Conservation (phyloP, 202 grass and related monocot genomes). For the Zoysia matrella region DNA sequence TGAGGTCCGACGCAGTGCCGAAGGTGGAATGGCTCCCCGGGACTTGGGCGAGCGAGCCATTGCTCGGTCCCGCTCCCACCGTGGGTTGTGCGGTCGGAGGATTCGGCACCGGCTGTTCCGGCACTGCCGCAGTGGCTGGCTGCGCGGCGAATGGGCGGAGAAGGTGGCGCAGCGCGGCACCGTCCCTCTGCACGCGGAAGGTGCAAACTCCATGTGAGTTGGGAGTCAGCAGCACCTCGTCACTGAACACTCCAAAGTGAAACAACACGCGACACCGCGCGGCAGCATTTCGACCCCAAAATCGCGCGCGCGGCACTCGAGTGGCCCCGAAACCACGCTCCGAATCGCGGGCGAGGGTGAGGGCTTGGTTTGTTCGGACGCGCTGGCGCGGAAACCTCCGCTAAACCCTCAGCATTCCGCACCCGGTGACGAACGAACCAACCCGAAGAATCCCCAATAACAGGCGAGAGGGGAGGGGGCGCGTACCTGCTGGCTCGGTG, state of each 20-base stretch:
- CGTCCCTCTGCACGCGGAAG: slow-evolving; percentile 45
- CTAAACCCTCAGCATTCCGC: slow-evolving; percentile 14
- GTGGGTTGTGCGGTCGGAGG: slow-evolving; percentile 25
- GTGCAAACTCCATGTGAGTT: not conserved
- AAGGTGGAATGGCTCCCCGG: slow-evolving; percentile 47
- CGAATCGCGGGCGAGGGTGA: not conserved
- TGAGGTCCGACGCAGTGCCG: slow-evolving; percentile 44
- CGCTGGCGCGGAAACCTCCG: not conserved
- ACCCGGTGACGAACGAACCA: not conserved
- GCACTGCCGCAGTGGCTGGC: slow-evolving; percentile 12
- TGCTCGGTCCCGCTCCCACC: slow-evolving; percentile 35
- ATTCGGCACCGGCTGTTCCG: slow-evolving; percentile 36
- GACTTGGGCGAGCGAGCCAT: slow-evolving; percentile 51
- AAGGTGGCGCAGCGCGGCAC: slow-evolving; percentile 42
- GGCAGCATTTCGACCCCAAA: slow-evolving; percentile 10
- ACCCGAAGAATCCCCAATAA: slow-evolving; percentile 22
- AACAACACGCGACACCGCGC: not conserved
- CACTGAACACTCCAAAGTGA: not conserved
- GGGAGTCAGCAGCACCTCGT: not conserved
- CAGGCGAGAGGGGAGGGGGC: not conserved
- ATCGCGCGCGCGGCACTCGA: not conserved
- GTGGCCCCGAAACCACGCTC: not conserved
- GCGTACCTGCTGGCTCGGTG: slow-evolving; percentile 47
- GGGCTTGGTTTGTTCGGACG: not conserved
- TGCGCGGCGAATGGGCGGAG: slow-evolving; percentile 52